Evolutionary conservation across 352 stramenopile genomes (phyloP).

Genomic region (Globisporangium cederbergense): DNA sequence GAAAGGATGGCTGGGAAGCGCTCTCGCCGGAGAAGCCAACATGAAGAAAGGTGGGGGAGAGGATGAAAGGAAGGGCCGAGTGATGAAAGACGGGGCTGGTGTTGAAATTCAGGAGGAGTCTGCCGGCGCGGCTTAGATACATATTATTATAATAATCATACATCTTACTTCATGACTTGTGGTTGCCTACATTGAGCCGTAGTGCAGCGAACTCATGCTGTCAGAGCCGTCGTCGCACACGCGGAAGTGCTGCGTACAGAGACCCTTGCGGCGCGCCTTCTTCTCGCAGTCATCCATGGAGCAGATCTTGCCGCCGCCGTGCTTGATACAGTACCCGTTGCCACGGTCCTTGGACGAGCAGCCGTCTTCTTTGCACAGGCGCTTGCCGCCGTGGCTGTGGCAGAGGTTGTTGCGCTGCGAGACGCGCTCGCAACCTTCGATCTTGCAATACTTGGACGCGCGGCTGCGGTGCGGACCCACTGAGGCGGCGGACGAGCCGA

Average conservation of each 20-base stretch:
- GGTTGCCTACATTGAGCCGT: conserved; percentile 5
- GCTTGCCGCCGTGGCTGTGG: conserved; percentile 79
- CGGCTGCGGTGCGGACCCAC: conserved; percentile 42
- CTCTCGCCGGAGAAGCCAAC: too few species aligned
- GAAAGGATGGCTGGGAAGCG: too few species aligned
- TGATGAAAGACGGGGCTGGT: too few species aligned
- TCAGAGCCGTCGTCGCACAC: conserved; percentile 31
- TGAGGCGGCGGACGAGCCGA: conserved; percentile 8
- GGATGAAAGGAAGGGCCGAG: background rate
- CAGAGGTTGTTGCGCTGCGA: conserved; percentile 84
- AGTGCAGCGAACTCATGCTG: conserved; percentile 12
- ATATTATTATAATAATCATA: background rate
- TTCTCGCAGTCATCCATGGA: conserved; percentile 73
- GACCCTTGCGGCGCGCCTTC: conserved; percentile 76
- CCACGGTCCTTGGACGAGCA: conserved; percentile 79
- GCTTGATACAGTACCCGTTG: conserved; percentile 83
- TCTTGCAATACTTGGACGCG: conserved; percentile 87
- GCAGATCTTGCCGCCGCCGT: conserved; percentile 81
- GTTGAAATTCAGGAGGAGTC: background rate
- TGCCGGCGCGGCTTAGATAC: background rate
- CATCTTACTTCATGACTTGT: background rate
- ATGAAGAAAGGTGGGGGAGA: too few species aligned
- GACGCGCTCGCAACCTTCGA: conserved; percentile 74
- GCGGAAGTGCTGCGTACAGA: conserved; percentile 82
- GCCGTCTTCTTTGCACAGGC: conserved; percentile 73